phyloP scores from a whole-genome alignment of 2,329 filamentous ascomycete genomes.

The Aaosphaeria pasadenensis region DNA sequence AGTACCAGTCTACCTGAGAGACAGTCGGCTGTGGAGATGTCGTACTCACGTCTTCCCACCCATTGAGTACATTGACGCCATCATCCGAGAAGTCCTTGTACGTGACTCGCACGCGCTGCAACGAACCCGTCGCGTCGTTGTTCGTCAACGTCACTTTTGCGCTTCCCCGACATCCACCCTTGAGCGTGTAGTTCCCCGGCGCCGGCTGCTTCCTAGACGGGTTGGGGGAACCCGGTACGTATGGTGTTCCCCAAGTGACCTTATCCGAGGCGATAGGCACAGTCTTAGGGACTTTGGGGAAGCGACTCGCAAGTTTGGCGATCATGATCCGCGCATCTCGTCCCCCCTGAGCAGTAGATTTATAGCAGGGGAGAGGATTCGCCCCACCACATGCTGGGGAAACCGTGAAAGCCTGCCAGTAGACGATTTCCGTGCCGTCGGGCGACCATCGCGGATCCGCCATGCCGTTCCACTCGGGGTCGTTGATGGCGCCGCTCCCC shows the following conservation, averaged over 20 bases:
- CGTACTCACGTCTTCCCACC: constrained; percentile 31
- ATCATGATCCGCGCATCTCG: constrained; percentile 41
- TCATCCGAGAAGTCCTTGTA: constrained; percentile 40
- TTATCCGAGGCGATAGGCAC: constrained; percentile 21
- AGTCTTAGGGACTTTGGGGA: constrained; percentile 13
- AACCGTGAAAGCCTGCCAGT: constrained; percentile 38
- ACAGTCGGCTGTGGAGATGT: constrained; percentile 11
- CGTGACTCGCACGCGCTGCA: constrained; percentile 23
- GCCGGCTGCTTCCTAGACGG: neutral
- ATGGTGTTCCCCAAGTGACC: constrained; percentile 34
- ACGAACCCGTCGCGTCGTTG: neutral
- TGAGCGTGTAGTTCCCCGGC: constrained; percentile 1
- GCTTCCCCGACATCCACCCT: neutral
- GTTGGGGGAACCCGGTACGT: constrained; percentile 11
- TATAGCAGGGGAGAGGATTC: constrained; percentile 42
- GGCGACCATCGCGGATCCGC: constrained; percentile 45
- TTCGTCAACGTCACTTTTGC: constrained; percentile 11
- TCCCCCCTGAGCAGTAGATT: constrained; percentile 39
- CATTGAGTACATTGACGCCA: constrained; percentile 26
- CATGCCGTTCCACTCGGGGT: constrained; percentile 48
- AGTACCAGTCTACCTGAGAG: constrained; percentile 37
- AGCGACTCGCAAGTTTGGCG: constrained; percentile 34
- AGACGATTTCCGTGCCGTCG: constrained; percentile 45
- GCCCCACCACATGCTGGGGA: constrained; percentile 42
- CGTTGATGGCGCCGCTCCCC: constrained; percentile 26